A percentile compares a stretch with the other conserved stretches of the same genome.
Conservation (phyloP, 495 filamentous ascomycete genomes). For the Penicillium bialowiezense region DNA sequence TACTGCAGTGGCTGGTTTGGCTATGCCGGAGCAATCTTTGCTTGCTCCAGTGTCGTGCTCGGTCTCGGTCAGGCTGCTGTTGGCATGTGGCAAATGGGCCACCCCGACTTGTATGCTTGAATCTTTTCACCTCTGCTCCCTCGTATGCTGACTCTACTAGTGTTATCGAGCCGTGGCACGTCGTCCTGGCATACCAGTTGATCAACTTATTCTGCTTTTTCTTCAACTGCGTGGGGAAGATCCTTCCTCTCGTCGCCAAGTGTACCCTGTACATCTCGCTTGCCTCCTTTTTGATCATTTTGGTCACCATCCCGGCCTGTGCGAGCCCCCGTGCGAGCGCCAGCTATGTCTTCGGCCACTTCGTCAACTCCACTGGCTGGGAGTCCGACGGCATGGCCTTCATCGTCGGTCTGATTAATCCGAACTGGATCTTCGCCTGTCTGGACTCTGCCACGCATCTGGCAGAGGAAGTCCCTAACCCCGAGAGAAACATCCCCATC, state of each 20-base stretch:
- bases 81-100: constrained; percentile 56
- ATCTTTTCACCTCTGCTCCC: background rate
- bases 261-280: constrained; percentile 52
- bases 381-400: constrained; percentile 57
- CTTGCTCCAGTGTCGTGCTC: constrained; percentile 55
- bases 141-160: constrained; percentile 24
- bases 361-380: constrained; percentile 64
- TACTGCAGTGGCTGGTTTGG: constrained; percentile 59
- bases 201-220: constrained; percentile 56
- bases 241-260: constrained; percentile 48
- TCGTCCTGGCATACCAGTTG: constrained; percentile 49
- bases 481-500: constrained; percentile 41
- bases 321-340: constrained; percentile 53
- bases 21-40: constrained; percentile 57
- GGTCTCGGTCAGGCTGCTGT: constrained; percentile 50
- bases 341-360: constrained; percentile 59
- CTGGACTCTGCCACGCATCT: constrained; percentile 61
- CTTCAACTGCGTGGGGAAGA: constrained; percentile 58
- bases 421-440: constrained; percentile 60
- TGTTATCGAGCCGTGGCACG: constrained; percentile 53
- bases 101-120: constrained; percentile 52
- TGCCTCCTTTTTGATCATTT: constrained; percentile 51
- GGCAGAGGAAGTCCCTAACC: constrained; percentile 58
- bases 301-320: constrained; percentile 53
- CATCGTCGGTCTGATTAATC: constrained; percentile 61